Percentiles rank a stretch among this genome's conserved stretches.
Conservation (phyloP, 2,329 filamentous ascomycete species). For the Pestalotiopsis sp. region DNA sequence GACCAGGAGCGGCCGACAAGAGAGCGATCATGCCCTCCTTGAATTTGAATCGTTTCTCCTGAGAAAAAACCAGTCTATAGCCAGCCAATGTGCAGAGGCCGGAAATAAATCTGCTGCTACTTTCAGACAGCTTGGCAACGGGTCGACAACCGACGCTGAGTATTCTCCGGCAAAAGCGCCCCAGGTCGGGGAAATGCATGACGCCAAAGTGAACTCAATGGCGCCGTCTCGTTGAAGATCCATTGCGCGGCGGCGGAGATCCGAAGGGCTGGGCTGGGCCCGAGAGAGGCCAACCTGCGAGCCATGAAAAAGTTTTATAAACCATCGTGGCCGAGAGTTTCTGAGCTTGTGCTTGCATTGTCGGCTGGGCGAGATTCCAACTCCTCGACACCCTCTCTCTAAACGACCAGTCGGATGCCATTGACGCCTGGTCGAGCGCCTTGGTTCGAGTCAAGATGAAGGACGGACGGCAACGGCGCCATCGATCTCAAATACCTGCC, state of each 20-base stretch:
- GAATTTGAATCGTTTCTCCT: not conserved
- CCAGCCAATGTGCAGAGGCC: not conserved
- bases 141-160: not conserved
- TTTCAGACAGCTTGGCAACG: not conserved
- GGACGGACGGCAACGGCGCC: not conserved
- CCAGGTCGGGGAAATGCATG: not conserved
- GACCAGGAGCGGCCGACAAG: too few relatives aligned
- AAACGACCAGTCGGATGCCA: not conserved
- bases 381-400: not conserved
- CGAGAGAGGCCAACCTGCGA: not conserved
- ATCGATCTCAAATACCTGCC: not conserved
- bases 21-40: not conserved
- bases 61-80: not conserved
- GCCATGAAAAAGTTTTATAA: not conserved
- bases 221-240: not conserved
- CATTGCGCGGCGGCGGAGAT: not conserved
- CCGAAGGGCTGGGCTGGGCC: not conserved
- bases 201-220: not conserved
- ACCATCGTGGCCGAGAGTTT: not conserved
- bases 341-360: not conserved
- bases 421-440: not conserved
- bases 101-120: not conserved
- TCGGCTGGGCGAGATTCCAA: not conserved
- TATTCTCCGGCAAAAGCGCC: not conserved
- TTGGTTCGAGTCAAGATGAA: not conserved